These are phyloP conservation scores for Patellifolia procumbens DNA, from an alignment of 179 eudicot species.

Conservation along the genomic window DNA sequence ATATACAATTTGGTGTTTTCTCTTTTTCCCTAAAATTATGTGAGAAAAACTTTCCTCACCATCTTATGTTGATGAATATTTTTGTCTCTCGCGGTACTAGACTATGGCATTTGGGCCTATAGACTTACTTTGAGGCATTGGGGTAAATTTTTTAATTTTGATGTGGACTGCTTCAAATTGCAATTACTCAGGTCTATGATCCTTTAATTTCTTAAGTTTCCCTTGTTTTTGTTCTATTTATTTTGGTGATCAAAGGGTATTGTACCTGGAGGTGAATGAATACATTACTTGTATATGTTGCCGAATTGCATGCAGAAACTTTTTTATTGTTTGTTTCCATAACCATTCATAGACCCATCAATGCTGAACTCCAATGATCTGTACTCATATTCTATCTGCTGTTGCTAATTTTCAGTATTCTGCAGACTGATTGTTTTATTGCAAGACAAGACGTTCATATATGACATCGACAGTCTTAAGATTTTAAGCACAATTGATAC, in stretches of 20 bases:
- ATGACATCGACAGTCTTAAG: constrained; percentile 63
- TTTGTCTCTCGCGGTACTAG: background rate
- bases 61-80: background rate
- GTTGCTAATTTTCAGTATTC: constrained; percentile 20
- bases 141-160: background rate
- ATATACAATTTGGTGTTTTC: background rate
- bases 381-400: background rate
- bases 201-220: background rate
- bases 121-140: background rate
- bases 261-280: background rate
- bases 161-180: background rate
- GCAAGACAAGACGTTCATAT: constrained; percentile 75
- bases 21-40: background rate
- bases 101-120: background rate
- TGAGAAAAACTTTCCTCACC: background rate
- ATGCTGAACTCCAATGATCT: background rate
- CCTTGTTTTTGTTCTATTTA: background rate
- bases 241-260: background rate
- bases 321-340: background rate
- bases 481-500: constrained; percentile 80
- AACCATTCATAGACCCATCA: background rate
- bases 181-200: background rate
- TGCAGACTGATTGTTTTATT: constrained; percentile 86
- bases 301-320: background rate
- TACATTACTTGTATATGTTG: background rate